Base-by-base conservation (phyloP, 179 eudicot species). In the Gypsophila paniculata region DNA sequence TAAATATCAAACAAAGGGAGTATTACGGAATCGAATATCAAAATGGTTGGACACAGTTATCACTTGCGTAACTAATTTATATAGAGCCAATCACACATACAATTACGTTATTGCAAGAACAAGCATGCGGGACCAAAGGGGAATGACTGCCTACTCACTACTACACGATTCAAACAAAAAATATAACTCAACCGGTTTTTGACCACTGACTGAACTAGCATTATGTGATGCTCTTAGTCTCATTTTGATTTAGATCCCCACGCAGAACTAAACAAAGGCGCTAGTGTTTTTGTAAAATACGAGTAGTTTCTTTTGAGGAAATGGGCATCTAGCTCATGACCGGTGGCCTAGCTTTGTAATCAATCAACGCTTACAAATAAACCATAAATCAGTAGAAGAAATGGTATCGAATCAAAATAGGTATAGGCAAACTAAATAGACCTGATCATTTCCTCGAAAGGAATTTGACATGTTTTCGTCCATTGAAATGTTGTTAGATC, bases 361-460 rank as follows among this genome's bases (percentile, higher is more conserved):
- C 15, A 60, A 29, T 25, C 13, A 60, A 6, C 18, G 26, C 38
- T 36, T 36, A 17, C 49, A 13, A 42, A 17, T 14, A 17, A 21
- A 38, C 5, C 17, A 9, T 18, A 15, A 38, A 61, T 32, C 4
- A 61, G 29, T n/a, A 38, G 5, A 63, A 38, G 17, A 63, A 63
- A 61, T 61, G 22, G 44, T 44, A 14, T 32, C 12, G 36, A 61
- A 61, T 15, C 2, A 13, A 14, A 48, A 34, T n/a, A n/a, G 42
- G 25, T 7, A 6, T 55, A 23, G 23, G 25, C 63, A 52, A 59
- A 34, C 80, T 60, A 14, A 68, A 74, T 23, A 70, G 77, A 93
- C 98, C 98, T 93, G 98, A 77, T 93, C 98, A 80, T 87, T 89
- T 76, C 93, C 97, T 8, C 98, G 87, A 75, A 84, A 91, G 0